These are phyloP conservation scores for Fusarium agapanthi DNA, from an alignment of 2,329 filamentous ascomycete genomes.

Conservation along the genomic window DNA sequence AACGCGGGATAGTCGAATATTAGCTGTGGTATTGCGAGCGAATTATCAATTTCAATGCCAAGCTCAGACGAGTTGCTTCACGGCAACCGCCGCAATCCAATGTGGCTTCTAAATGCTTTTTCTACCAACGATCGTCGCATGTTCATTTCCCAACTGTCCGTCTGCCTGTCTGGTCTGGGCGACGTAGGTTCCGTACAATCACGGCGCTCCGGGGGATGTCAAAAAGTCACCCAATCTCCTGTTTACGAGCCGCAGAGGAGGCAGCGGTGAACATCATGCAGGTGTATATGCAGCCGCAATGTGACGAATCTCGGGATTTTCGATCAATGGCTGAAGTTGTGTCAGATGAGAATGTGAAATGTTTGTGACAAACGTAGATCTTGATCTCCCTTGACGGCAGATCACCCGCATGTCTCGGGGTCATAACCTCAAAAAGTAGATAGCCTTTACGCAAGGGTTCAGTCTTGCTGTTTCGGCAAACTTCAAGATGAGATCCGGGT, in stretches of 20 bases:
- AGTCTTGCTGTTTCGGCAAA: not conserved
- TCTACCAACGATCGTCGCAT: not conserved
- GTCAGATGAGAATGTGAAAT: conserved; percentile 24
- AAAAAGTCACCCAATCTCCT: not conserved
- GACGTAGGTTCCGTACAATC: not conserved
- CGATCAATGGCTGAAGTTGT: not conserved
- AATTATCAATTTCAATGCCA: not conserved
- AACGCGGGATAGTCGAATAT: not conserved
- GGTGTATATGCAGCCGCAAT: not conserved
- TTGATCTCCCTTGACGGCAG: conserved; percentile 18
- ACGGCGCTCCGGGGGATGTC: not conserved
- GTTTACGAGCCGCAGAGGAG: not conserved
- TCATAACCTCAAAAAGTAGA: conserved; percentile 1
- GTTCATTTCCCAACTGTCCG: conserved; percentile 1
- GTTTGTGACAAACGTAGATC: conserved; percentile 22
- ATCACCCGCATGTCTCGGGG: conserved; percentile 26
- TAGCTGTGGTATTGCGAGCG: not conserved
- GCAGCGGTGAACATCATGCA: not conserved
- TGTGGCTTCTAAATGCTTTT: not conserved
- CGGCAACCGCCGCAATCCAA: not conserved
- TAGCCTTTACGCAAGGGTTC: not conserved
- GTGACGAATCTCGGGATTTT: not conserved
- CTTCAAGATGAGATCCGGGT: not conserved
- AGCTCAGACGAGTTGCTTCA: not conserved
- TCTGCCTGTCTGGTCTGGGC: not conserved